Evolutionary conservation across 177 flowering plant genomes (phyloP), one percentile per base, ranked within the genome.

Genomic region (Vitis hybrid): DNA sequence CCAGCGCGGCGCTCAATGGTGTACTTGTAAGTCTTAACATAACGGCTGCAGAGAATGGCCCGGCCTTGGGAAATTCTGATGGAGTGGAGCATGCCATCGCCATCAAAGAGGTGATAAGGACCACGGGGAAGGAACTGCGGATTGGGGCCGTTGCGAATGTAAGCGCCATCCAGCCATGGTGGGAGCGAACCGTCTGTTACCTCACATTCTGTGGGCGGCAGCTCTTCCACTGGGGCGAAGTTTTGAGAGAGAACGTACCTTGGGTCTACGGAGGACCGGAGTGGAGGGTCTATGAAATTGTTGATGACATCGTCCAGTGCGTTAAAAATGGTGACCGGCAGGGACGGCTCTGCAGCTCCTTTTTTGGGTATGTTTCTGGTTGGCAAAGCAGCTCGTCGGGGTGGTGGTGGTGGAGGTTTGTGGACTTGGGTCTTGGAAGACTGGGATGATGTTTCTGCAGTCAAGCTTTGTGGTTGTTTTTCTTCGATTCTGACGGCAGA

Each of bases 71-170:
- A 79, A 50, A 91, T 84, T 15, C 73, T 72, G 12, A 94, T 66
- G 50, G 82, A 59, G 79, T 94, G 98, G 48, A 94, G 91, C 98
- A 94, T 94, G 27, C 97, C 98, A 67, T 94, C 97, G 3, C 97
- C 98, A 72, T 94, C 94, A 62, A 94, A 94, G 49, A 89, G 85
- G 73, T 90, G 97, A 86, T 89, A 84, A 8, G 96, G 93, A 4
- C 93, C 98, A 1, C 86, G 84, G 0, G 98, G 98, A 15, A 85
- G 84, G 87, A 71, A 84, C 64, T 87, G 93, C 0, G 97, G 91
- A 76, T 94, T 94, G 14, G 98, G 96, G 48, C 97, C 98, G 56
- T 94, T 94, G 14, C 98, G 46, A 6, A 35, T 81, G 82, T 94
- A 91, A 2, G 87, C 94, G 2, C 97, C 98, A 56, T 87, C 79